These are phyloP conservation scores for Globisporangium viniferum DNA, from an alignment of 352 stramenopile species.

Conservation along the genomic window DNA sequence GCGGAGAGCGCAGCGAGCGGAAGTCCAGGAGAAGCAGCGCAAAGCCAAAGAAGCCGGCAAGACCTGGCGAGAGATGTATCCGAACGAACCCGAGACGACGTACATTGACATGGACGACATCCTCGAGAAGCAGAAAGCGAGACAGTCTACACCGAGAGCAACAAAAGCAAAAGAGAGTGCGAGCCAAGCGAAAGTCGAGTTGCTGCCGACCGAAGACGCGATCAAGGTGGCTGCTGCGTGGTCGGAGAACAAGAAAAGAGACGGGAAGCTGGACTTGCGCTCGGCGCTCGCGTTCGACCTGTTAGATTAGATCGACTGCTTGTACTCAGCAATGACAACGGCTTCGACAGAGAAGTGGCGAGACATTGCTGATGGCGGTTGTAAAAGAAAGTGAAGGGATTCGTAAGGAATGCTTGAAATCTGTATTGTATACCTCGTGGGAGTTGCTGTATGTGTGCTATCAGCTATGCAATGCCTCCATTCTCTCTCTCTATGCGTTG, in stretches of 20 bases:
- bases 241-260: conserved; percentile 33
- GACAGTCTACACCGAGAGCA: conserved; percentile 23
- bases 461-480: neutral
- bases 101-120: conserved; percentile 79
- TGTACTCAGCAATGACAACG: neutral
- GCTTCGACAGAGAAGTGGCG: neutral
- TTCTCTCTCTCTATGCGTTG: conserved; percentile 27
- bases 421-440: conserved; percentile 5
- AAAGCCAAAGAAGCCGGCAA: conserved; percentile 56
- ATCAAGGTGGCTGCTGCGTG: conserved; percentile 43
- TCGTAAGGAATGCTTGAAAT: conserved; percentile 1
- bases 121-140: conserved; percentile 41
- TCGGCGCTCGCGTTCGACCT: conserved; percentile 71
- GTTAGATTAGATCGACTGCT: conserved; percentile 19
- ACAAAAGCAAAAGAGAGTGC: conserved; percentile 9
- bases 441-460: neutral
- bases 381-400: neutral
- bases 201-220: conserved; percentile 41
- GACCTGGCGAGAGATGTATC: conserved; percentile 79
- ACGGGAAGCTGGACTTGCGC: conserved; percentile 35
- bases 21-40: conserved; percentile 54
- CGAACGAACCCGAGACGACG: conserved; percentile 67
- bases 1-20: conserved; percentile 31
- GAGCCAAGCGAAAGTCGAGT: conserved; percentile 10
- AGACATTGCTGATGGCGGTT: neutral